Evolutionary conservation across 179 eudicot genomes (phyloP), one percentile per base, ranked within the genome.

Genomic region (Actinidia arguta): DNA sequence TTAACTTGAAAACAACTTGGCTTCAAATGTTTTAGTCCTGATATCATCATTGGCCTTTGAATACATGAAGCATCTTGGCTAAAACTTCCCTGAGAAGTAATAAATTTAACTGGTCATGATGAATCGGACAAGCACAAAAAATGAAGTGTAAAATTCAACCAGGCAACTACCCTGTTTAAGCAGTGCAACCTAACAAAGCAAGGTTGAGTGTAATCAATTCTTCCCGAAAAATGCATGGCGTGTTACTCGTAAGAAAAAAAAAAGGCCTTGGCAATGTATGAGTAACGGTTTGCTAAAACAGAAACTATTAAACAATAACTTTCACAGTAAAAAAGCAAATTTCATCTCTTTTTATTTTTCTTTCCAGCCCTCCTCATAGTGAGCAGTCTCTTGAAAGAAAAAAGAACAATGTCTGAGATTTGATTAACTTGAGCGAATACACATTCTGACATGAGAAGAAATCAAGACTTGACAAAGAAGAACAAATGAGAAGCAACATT

Each of bases 31-130:
- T 66, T 82, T 66, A 54, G 44, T 24, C 75, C 48, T 16, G 76
- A 75, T 63, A 16, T 11, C 44, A n/a, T n/a, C n/a, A 39, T 75
- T 0, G 80, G 83, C 83, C 71, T 63, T 74, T 75, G 83, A 51
- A 64, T 46, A 51, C 52, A 63, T 6, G 80, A 54, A 66, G 76
- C 84, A 75, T 67, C 75, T 48, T 16, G 48, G 25, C 58, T 55
- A 24, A 31, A 64, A 54, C 17, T 52, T 42, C 84, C 84, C 84
- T 76, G 80, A 54, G 47, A 76, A 76, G 56, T 25, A 67, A 67
- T 50, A 22, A 24, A 48, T 63, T 81, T 63, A 25, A 7, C 44
- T 18, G 48, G 47, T 51, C 31, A 51, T 36, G n/a, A 68, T 55
- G 66, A 75, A 75, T 31, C 20, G 10, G 20, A 39, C 67, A 56